Conservation (phyloP, 2,329 filamentous ascomycete genomes). For the Aureobasidium leucospermi region DNA sequence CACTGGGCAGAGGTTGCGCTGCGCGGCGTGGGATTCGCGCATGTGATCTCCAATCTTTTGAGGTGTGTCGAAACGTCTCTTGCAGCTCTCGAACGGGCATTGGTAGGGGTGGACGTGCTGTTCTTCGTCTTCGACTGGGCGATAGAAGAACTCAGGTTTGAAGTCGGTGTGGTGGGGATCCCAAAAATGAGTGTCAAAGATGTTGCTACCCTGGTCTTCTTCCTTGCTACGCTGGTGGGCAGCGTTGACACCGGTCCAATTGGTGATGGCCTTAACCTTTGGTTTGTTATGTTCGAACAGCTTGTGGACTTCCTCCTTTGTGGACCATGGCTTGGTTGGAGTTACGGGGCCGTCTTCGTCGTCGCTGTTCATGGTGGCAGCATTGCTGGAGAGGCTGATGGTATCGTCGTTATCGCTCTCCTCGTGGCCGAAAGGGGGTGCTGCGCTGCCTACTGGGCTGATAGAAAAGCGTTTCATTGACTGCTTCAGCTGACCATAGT, state of each 20-base stretch:
- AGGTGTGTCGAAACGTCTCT: constrained; percentile 24
- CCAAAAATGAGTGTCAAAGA: constrained; percentile 35
- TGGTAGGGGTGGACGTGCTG: constrained; percentile 29
- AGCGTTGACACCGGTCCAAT: constrained; percentile 22
- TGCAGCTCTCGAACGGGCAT: constrained; percentile 49
- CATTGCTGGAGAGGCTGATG: not conserved
- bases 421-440: not conserved
- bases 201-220: constrained; percentile 23
- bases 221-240: constrained; percentile 5
- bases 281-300: constrained; percentile 25
- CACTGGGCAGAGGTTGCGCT: constrained; percentile 30
- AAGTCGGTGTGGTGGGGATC: constrained; percentile 46
- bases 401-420: not conserved
- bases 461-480: constrained; percentile 11
- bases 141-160: constrained; percentile 39
- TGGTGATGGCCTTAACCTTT: constrained; percentile 23
- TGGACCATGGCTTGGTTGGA: constrained; percentile 15
- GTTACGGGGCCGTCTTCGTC: constrained; percentile 6
- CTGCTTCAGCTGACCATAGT: not conserved
- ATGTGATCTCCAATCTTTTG: constrained; percentile 32
- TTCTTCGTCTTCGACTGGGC: constrained; percentile 18
- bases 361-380: not conserved
- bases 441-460: not conserved
- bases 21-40: constrained; percentile 28
- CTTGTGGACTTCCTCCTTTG: constrained; percentile 16